A percentile compares a stretch with the other conserved stretches of the same genome.
phyloP scores from a whole-genome alignment of 164 flowering plant genomes.

The Macadamia tetraphylla region DNA sequence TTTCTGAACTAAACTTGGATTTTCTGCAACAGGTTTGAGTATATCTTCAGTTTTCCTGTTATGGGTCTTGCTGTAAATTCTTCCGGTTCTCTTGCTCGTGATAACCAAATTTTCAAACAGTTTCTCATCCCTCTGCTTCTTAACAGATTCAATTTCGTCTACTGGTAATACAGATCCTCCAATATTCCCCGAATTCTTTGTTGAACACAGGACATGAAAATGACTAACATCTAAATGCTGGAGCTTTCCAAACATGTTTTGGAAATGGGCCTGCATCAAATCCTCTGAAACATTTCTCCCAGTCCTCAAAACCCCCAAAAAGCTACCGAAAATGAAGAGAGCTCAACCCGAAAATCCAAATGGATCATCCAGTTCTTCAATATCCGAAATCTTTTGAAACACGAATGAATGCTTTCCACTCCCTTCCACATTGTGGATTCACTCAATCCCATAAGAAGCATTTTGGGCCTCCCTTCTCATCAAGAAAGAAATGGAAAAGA shows the following conservation, averaged over 20 bases:
- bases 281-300: no score
- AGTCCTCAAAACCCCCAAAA: no score
- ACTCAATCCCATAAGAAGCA: no score
- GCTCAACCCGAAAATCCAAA: background rate
- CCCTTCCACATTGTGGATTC: no score
- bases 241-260: conserved; percentile 28
- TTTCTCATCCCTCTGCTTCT: conserved; percentile 18
- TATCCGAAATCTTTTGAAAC: background rate
- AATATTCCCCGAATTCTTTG: conserved; percentile 8
- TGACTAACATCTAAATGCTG: conserved; percentile 24
- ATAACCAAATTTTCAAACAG: conserved; percentile 15
- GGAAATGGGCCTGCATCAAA: no score
- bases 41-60: conserved; percentile 7
- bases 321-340: background rate
- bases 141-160: conserved; percentile 17
- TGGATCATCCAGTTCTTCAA: background rate
- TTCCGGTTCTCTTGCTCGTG: conserved; percentile 5
- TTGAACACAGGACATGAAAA: conserved; percentile 22
- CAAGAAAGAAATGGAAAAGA: no score
- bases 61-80: conserved; percentile 18
- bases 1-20: conserved; percentile 12
- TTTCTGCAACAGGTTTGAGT: conserved; percentile 5
- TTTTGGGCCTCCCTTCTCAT: no score
- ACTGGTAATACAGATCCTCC: conserved; percentile 22
- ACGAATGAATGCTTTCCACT: no score